Percentiles rank a stretch among this genome's conserved stretches.
Conservation (phyloP, 2,329 filamentous ascomycete genomes). For the Thielaviopsis euricoi region DNA sequence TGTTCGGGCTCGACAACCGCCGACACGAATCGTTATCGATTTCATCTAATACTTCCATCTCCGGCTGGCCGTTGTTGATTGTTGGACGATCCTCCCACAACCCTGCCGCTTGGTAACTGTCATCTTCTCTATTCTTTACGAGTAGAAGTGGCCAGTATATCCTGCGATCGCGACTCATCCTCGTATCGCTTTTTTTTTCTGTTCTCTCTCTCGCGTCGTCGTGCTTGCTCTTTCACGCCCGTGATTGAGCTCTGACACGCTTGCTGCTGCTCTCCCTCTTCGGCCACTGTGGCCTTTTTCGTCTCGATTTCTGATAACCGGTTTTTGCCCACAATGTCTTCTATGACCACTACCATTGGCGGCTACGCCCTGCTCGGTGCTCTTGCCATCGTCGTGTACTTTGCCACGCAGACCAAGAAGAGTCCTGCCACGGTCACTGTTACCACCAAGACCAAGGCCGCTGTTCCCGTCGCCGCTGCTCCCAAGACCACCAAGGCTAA, state of each 20-base stretch:
- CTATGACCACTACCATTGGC: slow-evolving; percentile 17
- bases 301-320: neutral
- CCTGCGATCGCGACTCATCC: neutral
- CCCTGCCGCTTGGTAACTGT: neutral
- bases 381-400: slow-evolving; percentile 21
- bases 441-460: neutral
- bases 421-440: slow-evolving; percentile 12
- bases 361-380: slow-evolving; percentile 23
- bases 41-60: neutral
- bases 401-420: slow-evolving; percentile 21
- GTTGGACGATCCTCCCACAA: neutral
- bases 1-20: neutral
- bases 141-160: neutral
- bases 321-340: slow-evolving; percentile 13
- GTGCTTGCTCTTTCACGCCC: neutral
- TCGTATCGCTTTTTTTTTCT: neutral
- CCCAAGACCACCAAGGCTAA: slow-evolving; percentile 24
- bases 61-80: neutral
- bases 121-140: neutral
- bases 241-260: neutral
- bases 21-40: neutral
- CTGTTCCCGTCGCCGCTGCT: slow-evolving; percentile 13
- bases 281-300: slow-evolving; percentile 2
- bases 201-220: neutral
- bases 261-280: neutral